Percentiles rank a stretch among this genome's conserved stretches.
Evolutionary conservation across 2,329 filamentous ascomycete species (phyloP).

Genomic region (Fusarium verticillioides): DNA sequence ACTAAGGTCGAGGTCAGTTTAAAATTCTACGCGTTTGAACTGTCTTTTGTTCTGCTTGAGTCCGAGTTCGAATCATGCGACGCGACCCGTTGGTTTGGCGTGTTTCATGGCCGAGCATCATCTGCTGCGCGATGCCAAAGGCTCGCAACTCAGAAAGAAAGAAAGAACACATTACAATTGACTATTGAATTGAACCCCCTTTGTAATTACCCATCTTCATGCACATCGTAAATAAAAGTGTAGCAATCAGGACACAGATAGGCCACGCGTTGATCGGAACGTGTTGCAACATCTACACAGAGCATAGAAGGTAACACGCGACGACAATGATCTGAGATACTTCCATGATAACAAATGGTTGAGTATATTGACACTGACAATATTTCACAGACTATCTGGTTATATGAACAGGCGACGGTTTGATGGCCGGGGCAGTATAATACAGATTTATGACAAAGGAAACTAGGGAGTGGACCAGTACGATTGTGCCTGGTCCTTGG

Average conservation of each 20-base stretch:
- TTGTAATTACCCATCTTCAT: not conserved
- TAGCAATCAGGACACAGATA: rapidly evolving
- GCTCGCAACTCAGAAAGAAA: too few species aligned
- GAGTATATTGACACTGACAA: not conserved
- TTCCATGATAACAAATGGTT: too few species aligned
- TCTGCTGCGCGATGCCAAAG: not conserved
- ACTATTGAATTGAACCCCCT: too few species aligned
- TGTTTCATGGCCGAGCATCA: too few species aligned
- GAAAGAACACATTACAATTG: too few species aligned
- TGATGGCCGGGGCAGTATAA: too few species aligned
- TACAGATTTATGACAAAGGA: not conserved
- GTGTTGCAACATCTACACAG: too few species aligned
- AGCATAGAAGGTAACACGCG: too few species aligned
- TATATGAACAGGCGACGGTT: not conserved
- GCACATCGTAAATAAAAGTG: rapidly evolving
- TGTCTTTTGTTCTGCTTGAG: not conserved
- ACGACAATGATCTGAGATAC: too few species aligned
- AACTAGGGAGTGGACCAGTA: slow-evolving; percentile 24
- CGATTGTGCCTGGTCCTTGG: slow-evolving; percentile 23
- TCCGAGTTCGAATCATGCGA: not conserved
- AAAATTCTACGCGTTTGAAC: not conserved
- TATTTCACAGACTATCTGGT: not conserved
- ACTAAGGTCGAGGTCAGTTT: rapidly evolving
- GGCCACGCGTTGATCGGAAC: not conserved
- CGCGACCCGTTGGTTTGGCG: not conserved